Conservation (phyloP, 768 basidiomycete species). For the Tricholoma saponaceum region DNA sequence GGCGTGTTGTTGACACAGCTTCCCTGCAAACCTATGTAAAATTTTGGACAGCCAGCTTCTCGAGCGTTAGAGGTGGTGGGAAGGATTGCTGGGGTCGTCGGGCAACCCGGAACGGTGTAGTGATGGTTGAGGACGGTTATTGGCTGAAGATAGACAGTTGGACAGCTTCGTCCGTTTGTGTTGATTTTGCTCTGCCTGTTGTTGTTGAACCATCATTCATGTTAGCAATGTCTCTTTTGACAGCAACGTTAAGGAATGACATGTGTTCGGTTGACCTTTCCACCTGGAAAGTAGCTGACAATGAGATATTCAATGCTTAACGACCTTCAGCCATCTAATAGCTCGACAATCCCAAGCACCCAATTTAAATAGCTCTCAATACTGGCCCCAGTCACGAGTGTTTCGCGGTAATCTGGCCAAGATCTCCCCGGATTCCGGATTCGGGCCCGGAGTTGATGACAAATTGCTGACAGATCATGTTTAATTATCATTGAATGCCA, state of each 20-base stretch:
- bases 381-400: too few relatives aligned
- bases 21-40: slow-evolving; percentile 80
- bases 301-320: too few relatives aligned
- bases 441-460: too few relatives aligned
- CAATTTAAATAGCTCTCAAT: too few relatives aligned
- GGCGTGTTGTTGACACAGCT: slow-evolving; percentile 87
- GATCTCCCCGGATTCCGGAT: too few relatives aligned
- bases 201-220: background rate
- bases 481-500: background rate
- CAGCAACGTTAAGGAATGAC: too few relatives aligned
- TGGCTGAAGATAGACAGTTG: background rate
- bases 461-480: background rate
- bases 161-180: background rate
- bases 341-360: too few relatives aligned
- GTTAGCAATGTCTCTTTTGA: background rate
- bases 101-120: background rate
- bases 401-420: background rate
- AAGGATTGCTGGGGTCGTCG: background rate
- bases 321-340: too few relatives aligned
- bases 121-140: background rate
- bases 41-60: slow-evolving; percentile 12
- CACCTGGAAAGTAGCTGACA: too few relatives aligned
- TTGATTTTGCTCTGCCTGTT: background rate
- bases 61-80: background rate
- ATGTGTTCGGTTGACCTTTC: too few relatives aligned